Conservation (phyloP, 2,329 filamentous ascomycete genomes). For the Ophiostoma triangulosporum region DNA sequence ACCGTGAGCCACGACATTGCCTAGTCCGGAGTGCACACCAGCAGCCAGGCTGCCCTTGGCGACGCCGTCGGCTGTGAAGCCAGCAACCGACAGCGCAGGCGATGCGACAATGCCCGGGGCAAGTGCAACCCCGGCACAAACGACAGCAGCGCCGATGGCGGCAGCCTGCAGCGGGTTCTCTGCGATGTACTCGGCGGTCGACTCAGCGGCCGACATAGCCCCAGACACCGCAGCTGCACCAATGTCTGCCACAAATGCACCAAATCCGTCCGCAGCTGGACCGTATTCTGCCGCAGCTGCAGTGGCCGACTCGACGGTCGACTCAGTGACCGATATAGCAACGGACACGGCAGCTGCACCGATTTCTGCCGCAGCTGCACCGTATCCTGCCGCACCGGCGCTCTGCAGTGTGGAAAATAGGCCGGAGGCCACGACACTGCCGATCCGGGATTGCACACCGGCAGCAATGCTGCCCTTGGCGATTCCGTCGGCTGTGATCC, state of each 20-base stretch:
- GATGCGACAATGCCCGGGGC: neutral
- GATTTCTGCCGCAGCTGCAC: neutral
- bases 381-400: neutral
- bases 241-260: too few relatives aligned
- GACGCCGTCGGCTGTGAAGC: conserved; percentile 7
- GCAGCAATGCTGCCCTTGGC: conserved; percentile 12
- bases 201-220: too few relatives aligned
- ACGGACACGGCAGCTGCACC: neutral
- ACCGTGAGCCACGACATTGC: conserved; percentile 16
- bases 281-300: too few relatives aligned
- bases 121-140: too few relatives aligned
- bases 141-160: too few relatives aligned
- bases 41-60: conserved; percentile 17
- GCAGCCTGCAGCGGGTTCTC: too few relatives aligned
- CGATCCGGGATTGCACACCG: conserved; percentile 16
- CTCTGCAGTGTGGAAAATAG: conserved; percentile 22
- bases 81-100: neutral
- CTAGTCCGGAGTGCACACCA: conserved; percentile 17
- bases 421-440: conserved; percentile 16
- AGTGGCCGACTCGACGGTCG: too few relatives aligned
- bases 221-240: too few relatives aligned
- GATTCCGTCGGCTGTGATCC: neutral
- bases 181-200: too few relatives aligned
- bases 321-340: too few relatives aligned
- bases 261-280: too few relatives aligned